Conservation (phyloP, 2,329 filamentous ascomycete species). For the Immersiporthe knoxdaviesiana region DNA sequence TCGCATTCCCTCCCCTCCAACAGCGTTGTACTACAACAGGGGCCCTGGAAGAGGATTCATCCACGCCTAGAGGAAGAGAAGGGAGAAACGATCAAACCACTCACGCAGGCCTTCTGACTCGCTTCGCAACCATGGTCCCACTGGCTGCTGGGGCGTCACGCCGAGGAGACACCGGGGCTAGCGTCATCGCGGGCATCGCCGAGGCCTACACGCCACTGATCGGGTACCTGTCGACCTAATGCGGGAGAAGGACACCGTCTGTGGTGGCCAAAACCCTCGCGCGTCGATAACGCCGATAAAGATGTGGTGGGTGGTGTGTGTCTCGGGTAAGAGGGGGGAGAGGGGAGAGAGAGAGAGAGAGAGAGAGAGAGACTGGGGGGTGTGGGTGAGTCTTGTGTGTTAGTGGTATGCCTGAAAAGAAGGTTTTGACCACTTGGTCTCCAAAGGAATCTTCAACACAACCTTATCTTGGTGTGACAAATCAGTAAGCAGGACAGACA, state of each 20-base stretch:
- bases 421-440: background rate
- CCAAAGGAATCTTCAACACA: background rate
- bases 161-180: slow-evolving; percentile 28
- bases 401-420: background rate
- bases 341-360: no score
- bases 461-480: background rate
- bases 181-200: slow-evolving; percentile 14
- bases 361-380: no score
- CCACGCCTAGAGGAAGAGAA: background rate
- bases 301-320: background rate
- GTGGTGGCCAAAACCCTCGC: background rate
- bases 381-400: background rate
- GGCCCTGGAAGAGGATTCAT: slow-evolving; percentile 19
- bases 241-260: background rate
- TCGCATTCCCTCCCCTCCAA: background rate
- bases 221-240: slow-evolving; percentile 27
- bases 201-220: slow-evolving; percentile 8
- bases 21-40: background rate
- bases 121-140: slow-evolving; percentile 19
- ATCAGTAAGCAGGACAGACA: no score
- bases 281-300: background rate
- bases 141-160: slow-evolving; percentile 20
- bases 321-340: no score
- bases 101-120: slow-evolving; percentile 25
- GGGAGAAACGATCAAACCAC: background rate